Percentiles rank a stretch among this genome's conserved stretches.
Conservation (phyloP, 73 alveolate species). For the Uronychia setigera region DNA sequence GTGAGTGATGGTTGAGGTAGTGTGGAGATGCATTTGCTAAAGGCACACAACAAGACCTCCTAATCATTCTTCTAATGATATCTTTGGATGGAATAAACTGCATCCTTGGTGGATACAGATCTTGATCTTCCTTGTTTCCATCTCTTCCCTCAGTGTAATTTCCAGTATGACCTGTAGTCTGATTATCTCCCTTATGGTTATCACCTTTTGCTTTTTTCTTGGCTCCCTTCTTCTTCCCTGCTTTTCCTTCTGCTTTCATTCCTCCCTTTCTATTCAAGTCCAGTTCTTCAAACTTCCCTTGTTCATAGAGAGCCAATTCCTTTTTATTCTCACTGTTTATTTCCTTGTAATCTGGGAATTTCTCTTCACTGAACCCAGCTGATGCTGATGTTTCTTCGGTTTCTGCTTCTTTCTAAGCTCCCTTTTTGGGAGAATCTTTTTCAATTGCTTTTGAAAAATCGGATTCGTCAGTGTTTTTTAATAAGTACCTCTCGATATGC, state of each 20-base stretch:
- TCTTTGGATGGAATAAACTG: background rate
- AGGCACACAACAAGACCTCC: background rate
- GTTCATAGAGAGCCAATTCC: background rate
- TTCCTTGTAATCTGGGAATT: background rate
- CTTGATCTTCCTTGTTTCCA: background rate
- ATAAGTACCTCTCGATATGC: background rate
- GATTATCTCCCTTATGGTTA: background rate
- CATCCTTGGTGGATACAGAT: background rate
- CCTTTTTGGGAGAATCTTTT: background rate
- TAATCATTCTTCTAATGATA: background rate
- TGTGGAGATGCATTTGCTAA: background rate
- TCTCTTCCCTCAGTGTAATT: background rate
- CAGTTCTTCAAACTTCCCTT: background rate
- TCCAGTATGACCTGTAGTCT: background rate
- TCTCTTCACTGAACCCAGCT: background rate
- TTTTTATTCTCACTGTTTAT: background rate
- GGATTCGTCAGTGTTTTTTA: background rate
- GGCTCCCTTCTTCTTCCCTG: background rate
- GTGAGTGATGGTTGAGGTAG: constrained; percentile 4
- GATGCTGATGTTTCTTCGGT: background rate
- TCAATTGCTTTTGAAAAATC: background rate
- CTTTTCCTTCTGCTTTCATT: background rate
- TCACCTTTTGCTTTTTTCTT: background rate
- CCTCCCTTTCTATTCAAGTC: background rate
- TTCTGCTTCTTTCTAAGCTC: background rate